Conservation (phyloP, 371 early-diverging fungal genomes). For the Rhizopus sp. region DNA sequence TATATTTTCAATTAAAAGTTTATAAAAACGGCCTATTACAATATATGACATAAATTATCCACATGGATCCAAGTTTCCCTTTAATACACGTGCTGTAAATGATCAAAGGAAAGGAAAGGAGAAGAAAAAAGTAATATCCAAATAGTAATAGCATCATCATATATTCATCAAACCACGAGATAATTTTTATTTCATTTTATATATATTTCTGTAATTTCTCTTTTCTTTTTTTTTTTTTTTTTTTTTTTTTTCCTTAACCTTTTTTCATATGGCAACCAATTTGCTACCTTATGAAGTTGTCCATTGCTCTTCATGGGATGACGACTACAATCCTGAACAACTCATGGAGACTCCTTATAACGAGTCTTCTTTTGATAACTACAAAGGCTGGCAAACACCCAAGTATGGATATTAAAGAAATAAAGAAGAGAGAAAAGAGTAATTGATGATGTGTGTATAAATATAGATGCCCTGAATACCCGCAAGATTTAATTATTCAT, state of each 20-base stretch:
- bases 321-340: conserved; percentile 43
- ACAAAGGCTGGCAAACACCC: conserved; percentile 53
- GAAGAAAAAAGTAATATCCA: no score
- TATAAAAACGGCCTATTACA: no score
- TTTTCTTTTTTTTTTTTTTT: conserved; percentile 8
- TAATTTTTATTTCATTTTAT: neutral
- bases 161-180: conserved; percentile 10
- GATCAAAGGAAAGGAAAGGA: no score
- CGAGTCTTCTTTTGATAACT: conserved; percentile 30
- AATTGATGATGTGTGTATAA: neutral
- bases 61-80: no score
- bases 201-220: neutral
- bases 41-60: no score
- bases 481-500: conserved; percentile 70
- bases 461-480: conserved; percentile 70
- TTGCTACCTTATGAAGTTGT: conserved; percentile 28
- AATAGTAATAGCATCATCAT: no score
- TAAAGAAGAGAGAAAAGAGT: neutral
- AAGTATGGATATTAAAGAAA: conserved; percentile 28
- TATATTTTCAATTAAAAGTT: no score
- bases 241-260: neutral
- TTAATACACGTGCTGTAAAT: no score
- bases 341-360: conserved; percentile 19
- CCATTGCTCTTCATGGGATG: conserved; percentile 45
- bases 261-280: conserved; percentile 7